Conservation (phyloP, 805 yeast genomes). For the Candida taoyuanica region DNA sequence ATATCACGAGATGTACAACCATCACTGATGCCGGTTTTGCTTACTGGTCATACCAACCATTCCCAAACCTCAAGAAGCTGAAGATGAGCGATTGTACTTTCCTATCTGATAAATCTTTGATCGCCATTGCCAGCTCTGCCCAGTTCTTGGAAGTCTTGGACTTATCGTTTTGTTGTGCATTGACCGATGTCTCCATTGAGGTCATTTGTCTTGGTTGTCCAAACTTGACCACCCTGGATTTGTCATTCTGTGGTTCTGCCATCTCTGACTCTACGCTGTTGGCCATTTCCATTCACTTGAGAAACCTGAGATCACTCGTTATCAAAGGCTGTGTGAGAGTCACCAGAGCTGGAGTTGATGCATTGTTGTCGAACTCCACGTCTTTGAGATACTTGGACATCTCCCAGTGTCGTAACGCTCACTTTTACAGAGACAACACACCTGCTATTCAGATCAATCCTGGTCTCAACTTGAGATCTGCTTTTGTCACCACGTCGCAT, state of each 20-base stretch:
- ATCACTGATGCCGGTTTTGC: conserved; percentile 72
- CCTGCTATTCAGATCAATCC: conserved; percentile 51
- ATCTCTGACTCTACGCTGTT: conserved; percentile 67
- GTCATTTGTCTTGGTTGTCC: conserved; percentile 65
- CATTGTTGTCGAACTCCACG: conserved; percentile 51
- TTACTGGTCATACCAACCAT: conserved; percentile 55
- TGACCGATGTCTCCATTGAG: conserved; percentile 65
- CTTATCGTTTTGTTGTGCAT: conserved; percentile 69
- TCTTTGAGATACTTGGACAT: conserved; percentile 51
- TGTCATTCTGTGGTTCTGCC: conserved; percentile 76
- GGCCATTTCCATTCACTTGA: conserved; percentile 52
- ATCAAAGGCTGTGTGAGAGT: conserved; percentile 73
- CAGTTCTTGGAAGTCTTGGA: conserved; percentile 53
- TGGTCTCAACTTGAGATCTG: conserved; percentile 48
- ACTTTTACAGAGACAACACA: conserved; percentile 54
- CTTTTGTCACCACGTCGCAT: conserved; percentile 50
- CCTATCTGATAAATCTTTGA: conserved; percentile 59
- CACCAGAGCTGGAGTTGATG: conserved; percentile 73
- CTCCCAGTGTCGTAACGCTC: conserved; percentile 69
- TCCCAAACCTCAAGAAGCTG: conserved; percentile 48
- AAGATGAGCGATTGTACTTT: conserved; percentile 71
- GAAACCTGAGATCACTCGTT: conserved; percentile 41
- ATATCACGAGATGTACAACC: conserved; percentile 71
- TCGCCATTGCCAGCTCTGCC: conserved; percentile 57
- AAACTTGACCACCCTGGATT: conserved; percentile 44